phyloP scores from a whole-genome alignment of 495 filamentous ascomycete genomes.

The Xylaria telfairii region DNA sequence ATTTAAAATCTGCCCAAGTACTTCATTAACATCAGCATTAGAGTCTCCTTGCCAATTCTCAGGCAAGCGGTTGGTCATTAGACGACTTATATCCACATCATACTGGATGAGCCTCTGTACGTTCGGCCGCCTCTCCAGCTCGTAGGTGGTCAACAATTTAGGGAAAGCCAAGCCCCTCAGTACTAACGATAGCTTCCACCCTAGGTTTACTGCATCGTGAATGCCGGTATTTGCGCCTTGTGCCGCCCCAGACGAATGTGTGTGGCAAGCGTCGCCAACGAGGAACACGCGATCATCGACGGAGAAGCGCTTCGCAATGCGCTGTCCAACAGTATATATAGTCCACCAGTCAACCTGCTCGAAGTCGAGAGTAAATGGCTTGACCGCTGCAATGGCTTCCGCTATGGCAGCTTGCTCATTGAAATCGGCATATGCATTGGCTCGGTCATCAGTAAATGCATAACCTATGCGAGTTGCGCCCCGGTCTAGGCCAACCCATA shows the following conservation, averaged over 20 bases:
- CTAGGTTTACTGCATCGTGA: conserved; percentile 63
- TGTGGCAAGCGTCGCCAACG: conserved; percentile 66
- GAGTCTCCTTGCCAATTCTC: conserved; percentile 50
- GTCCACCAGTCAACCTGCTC: conserved; percentile 57
- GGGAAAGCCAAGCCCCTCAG: conserved; percentile 33
- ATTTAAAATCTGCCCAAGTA: conserved; percentile 48
- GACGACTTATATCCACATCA: conserved; percentile 46
- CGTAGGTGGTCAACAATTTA: conserved; percentile 45
- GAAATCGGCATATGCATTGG: conserved; percentile 47
- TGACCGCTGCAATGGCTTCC: conserved; percentile 41
- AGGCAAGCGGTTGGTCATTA: conserved; percentile 44
- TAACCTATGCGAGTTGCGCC: conserved; percentile 53
- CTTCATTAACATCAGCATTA: conserved; percentile 49
- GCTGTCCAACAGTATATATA: conserved; percentile 61
- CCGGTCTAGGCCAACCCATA: conserved; percentile 43
- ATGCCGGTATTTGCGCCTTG: conserved; percentile 70
- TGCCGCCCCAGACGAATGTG: conserved; percentile 61
- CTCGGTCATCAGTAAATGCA: conserved; percentile 54
- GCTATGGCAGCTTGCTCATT: conserved; percentile 40
- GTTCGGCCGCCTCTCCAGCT: conserved; percentile 46
- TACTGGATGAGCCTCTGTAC: conserved; percentile 43
- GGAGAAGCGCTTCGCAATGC: conserved; percentile 55
- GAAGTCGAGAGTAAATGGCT: conserved; percentile 49
- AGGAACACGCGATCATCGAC: conserved; percentile 53
- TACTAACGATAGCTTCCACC: conserved; percentile 59